A percentile compares a stretch with the other conserved stretches of the same genome.
phyloP scores from a whole-genome alignment of 768 basidiomycete genomes.

The Suillus brevipes region DNA sequence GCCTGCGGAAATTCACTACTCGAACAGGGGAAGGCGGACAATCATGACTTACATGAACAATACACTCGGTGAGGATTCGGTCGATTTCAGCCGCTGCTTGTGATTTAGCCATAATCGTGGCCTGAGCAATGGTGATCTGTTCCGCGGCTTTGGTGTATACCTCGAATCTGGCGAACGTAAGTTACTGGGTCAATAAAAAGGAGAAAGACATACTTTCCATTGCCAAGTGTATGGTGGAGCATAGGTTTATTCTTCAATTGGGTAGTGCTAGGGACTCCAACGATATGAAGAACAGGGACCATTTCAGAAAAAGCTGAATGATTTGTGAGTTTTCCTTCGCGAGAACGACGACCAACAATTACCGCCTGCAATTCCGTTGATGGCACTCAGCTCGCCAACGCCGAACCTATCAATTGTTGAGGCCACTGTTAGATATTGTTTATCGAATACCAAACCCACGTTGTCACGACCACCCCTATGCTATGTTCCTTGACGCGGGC shows the following conservation, averaged over 20 bases:
- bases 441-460: conserved; percentile 41
- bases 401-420: conserved; percentile 58
- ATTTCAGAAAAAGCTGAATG: conserved; percentile 75
- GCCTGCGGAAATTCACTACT: conserved; percentile 42
- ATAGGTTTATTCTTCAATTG: conserved; percentile 73
- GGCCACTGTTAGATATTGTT: conserved; percentile 3
- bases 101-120: conserved; percentile 50
- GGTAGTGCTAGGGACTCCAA: conserved; percentile 73
- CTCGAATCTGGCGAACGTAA: conserved; percentile 54
- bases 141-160: conserved; percentile 76
- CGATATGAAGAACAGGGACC: conserved; percentile 88
- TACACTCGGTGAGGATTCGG: conserved; percentile 68
- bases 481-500: conserved; percentile 79
- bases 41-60: conserved; percentile 43
- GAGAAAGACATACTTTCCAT: conserved; percentile 53
- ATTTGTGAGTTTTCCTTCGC: conserved; percentile 5
- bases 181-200: neutral
- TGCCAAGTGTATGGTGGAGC: conserved; percentile 87
- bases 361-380: conserved; percentile 82
- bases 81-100: conserved; percentile 75
- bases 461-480: conserved; percentile 76
- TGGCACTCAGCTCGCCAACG: conserved; percentile 90
- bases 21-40: neutral
- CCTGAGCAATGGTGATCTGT: conserved; percentile 74
- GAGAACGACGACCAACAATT: neutral